A percentile compares a stretch with the other conserved stretches of the same genome.
Evolutionary conservation across 2,329 filamentous ascomycete species (phyloP).

Genomic region (Rhytidhysteron rufulum): DNA sequence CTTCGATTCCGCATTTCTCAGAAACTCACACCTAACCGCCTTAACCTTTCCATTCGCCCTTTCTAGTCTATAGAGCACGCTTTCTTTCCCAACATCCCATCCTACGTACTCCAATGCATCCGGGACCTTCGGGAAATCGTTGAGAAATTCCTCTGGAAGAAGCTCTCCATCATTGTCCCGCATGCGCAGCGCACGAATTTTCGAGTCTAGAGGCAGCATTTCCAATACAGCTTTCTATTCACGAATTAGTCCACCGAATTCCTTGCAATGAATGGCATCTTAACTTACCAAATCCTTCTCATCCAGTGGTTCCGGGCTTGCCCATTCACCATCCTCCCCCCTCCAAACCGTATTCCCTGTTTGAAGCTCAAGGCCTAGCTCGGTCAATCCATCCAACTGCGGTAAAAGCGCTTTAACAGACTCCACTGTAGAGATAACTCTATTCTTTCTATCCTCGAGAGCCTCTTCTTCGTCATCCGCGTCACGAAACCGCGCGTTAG

Average conservation of each 20-base stretch:
- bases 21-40: conserved; percentile 6
- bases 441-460: neutral
- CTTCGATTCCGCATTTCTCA: neutral
- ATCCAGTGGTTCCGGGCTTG: conserved; percentile 3
- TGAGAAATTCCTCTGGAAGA: conserved; percentile 6
- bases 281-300: conserved; percentile 7
- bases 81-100: conserved; percentile 8
- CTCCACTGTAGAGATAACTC: neutral
- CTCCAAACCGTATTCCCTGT: conserved; percentile 1
- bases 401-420: conserved; percentile 4
- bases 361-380: conserved; percentile 6
- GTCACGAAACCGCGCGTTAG: conserved; percentile 2
- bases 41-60: conserved; percentile 5
- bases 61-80: conserved; percentile 5
- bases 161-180: conserved; percentile 2
- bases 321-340: neutral
- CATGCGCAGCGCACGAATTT: conserved; percentile 7
- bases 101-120: conserved; percentile 9
- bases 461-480: conserved; percentile 2
- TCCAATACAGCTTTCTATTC: conserved; percentile 6
- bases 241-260: neutral
- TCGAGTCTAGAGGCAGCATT: conserved; percentile 3
- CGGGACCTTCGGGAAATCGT: conserved; percentile 7
- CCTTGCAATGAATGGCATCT: neutral
- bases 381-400: conserved; percentile 2